Conservation (phyloP, 2,329 filamentous ascomycete genomes). For the Ceratocystis eucalypticola region DNA sequence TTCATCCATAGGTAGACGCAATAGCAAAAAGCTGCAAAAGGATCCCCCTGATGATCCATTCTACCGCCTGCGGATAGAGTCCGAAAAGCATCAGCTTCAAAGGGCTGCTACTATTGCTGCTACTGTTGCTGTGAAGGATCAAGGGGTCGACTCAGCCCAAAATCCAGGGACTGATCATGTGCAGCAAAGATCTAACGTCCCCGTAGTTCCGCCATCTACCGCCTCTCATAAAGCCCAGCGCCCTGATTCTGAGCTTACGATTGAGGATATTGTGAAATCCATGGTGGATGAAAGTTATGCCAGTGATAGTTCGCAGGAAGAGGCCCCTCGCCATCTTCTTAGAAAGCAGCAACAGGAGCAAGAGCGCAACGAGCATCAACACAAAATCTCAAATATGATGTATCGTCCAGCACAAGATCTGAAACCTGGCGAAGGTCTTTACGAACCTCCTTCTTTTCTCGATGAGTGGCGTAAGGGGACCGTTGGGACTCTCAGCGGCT, state of each 20-base stretch:
- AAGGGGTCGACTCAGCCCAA: background rate
- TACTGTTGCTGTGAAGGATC: conserved; percentile 2
- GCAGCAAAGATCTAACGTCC: background rate
- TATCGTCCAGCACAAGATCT: conserved; percentile 12
- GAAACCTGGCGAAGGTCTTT: conserved; percentile 40
- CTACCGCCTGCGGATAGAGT: conserved; percentile 32
- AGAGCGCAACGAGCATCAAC: conserved; percentile 13
- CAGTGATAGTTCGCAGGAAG: conserved; percentile 17
- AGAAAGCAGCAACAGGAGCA: conserved; percentile 13
- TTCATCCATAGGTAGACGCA: conserved; percentile 33
- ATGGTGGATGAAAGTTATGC: conserved; percentile 14
- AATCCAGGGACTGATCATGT: background rate
- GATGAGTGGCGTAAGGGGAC: conserved; percentile 62
- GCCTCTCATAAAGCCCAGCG: conserved; percentile 9
- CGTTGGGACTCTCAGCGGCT: conserved; percentile 44
- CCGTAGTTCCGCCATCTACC: background rate
- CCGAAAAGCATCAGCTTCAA: conserved; percentile 27
- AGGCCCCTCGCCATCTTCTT: conserved; percentile 10
- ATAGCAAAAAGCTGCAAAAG: conserved; percentile 47
- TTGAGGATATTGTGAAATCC: conserved; percentile 18
- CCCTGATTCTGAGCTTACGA: conserved; percentile 19
- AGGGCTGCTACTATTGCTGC: conserved; percentile 10
- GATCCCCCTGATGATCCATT: conserved; percentile 41
- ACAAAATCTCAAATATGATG: conserved; percentile 13
- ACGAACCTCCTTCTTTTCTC: conserved; percentile 46